Evolutionary conservation across 2,329 filamentous ascomycete species (phyloP), one percentile per base, ranked within the genome.

Genomic region (Penicillium thymicola): DNA sequence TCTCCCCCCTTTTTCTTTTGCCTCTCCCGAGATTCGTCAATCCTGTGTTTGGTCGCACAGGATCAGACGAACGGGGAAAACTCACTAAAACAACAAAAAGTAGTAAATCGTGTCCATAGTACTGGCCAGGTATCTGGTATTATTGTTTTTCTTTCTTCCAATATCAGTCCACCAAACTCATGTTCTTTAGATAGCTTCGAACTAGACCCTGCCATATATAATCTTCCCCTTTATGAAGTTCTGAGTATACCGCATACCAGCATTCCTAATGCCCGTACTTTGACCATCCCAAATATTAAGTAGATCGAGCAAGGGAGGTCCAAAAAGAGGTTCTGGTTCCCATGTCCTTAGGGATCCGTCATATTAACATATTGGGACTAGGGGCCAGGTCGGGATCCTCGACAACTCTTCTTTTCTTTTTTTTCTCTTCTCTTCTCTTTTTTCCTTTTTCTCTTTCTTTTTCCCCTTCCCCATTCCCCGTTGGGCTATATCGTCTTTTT

Each of bases 321-420:
- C 25, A 28, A 51, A 51, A 42, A 37, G 38, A 51, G 53, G 51
- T 55, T 51, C 51, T 46, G 38, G 44, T 44, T 51, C 30, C 30
- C 11, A 51, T 46, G 30, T 46, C 43, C n/a, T 38, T 69, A 65
- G 67, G 69, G 69, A 72, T 72, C 70, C 70, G 71, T 73, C 71
- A 73, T 73, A 72, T 72, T 72, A 70, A 73, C 70, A 67, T 65
- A 72, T 73, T 64, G 67, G 71, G 71, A 73, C 71, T 73, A 73
- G 71, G 71, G 70, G 68, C 67, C 63, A 61, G 63, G 66, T 69
- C 67, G 70, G 70, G 66, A 72, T 71, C 67, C 65, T 71, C 61
- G 66, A 67, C 61, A 65, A 67, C 62, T 59, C 64, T 65, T 32
- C 11, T 16, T 16, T 68, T 67, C 61, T 56, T 55, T 43, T 65